Evolutionary conservation across 805 yeast genomes (phyloP), one percentile per base, ranked within the genome.

Genomic region (Ogataea trehalophila): DNA sequence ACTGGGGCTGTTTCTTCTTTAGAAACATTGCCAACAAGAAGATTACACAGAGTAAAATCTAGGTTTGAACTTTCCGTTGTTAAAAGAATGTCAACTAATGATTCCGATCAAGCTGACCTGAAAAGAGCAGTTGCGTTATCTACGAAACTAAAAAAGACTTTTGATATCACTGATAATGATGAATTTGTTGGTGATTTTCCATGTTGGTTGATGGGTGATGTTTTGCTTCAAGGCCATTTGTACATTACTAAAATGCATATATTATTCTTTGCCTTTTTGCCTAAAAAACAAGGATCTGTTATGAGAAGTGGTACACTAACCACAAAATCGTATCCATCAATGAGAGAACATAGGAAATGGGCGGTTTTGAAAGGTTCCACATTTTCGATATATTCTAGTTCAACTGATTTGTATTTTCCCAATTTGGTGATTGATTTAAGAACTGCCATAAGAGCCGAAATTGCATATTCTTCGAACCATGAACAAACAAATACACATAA

Each of bases 351-450:
- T 29, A 73, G 95, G 41, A 84, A 76, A 60, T 92, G 97, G 97
- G 89, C 89, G 6, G 79, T 89, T 0, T 68, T 92, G 49, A 73
- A 85, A 53, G 81, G 81, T 36, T 81, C 81, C 41, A 76, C 89
- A 0, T 72, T 92, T 16, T 75, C 87, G 3, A 72, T 87, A 36
- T 90, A 85, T 63, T 68, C 77, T 8, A 78, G 77, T 7, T 77
- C 96, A 1, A 81, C 88, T 0, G 95, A 90, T 49, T 67, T 85
- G n/a, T 89, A 90, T 64, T 90, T 89, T 67, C 97, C 98, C 0
- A 70, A 73, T 8, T 68, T 86, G 35, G 83, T 88, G 0, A 80
- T 92, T 35, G 94, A 89, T 62, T 69, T 92, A 51, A 72, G 80
- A 39, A 71, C 75, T 9, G 87, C 91, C 4, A 59, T 77, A 8